Conservation (phyloP, 2,329 filamentous ascomycete species). For the Phialophora chinensis region DNA sequence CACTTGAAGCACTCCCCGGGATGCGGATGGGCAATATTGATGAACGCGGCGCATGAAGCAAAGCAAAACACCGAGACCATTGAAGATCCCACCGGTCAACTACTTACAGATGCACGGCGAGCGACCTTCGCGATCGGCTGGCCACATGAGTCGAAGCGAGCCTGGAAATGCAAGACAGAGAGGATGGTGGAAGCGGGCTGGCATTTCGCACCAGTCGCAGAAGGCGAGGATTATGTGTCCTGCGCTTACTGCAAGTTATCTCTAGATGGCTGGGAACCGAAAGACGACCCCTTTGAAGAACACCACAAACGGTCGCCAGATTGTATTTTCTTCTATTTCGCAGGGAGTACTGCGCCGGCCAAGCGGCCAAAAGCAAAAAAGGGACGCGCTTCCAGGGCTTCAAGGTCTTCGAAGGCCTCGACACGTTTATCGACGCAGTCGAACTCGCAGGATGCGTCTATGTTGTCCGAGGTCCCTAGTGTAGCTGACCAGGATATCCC, state of each 20-base stretch:
- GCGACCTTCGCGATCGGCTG: constrained; percentile 83
- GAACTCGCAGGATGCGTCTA: constrained; percentile 48
- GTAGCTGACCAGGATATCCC: constrained; percentile 39
- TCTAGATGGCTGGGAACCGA: constrained; percentile 92
- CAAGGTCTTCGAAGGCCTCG: constrained; percentile 68
- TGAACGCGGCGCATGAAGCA: constrained; percentile 65
- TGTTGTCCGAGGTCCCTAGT: constrained; percentile 45
- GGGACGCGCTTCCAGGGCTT: constrained; percentile 50
- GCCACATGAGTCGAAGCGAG: constrained; percentile 87
- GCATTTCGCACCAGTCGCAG: constrained; percentile 85
- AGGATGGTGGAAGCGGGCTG: constrained; percentile 93
- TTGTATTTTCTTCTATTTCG: constrained; percentile 81
- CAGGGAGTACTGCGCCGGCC: constrained; percentile 58
- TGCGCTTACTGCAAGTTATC: constrained; percentile 90
- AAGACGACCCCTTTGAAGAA: constrained; percentile 90
- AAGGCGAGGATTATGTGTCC: constrained; percentile 86
- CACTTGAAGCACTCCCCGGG: constrained; percentile 81
- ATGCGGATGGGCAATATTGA: constrained; percentile 85
- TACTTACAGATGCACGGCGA: constrained; percentile 76
- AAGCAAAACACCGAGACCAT: constrained; percentile 65
- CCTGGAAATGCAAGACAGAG: constrained; percentile 87
- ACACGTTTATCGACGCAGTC: constrained; percentile 63
- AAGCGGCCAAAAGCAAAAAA: constrained; percentile 65
- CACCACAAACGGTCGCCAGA: constrained; percentile 78
- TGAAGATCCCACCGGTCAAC: constrained; percentile 74